A percentile compares a stretch with the other conserved stretches of the same genome.
These are phyloP conservation scores for Dendrobium nobile DNA, from an alignment of 106 monocot genomes.

Conservation along the genomic window DNA sequence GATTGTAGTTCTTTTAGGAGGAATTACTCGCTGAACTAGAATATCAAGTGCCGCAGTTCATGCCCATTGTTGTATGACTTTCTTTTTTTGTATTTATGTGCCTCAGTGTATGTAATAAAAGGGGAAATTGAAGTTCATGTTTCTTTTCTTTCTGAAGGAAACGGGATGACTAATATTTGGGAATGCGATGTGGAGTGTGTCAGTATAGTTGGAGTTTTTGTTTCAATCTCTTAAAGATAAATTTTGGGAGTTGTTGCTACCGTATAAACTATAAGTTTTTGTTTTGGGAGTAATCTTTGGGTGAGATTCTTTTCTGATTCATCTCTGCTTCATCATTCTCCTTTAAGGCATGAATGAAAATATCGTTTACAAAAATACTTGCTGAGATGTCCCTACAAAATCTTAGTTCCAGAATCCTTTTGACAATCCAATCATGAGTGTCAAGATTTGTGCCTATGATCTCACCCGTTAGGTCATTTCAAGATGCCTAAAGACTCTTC, in stretches of 20 bases:
- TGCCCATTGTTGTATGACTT: background rate
- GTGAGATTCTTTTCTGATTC: background rate
- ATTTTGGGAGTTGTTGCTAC: background rate
- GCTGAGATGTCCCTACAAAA: background rate
- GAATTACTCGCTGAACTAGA: conserved; percentile 2
- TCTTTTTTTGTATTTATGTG: background rate
- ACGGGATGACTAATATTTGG: background rate
- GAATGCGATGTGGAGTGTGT: background rate
- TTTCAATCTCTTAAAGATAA: too few species aligned
- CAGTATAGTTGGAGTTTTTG: background rate
- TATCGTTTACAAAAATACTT: background rate
- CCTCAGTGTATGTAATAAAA: background rate
- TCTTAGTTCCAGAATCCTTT: background rate
- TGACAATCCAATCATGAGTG: background rate
- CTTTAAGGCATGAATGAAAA: background rate
- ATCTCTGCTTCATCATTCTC: background rate
- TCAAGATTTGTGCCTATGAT: background rate
- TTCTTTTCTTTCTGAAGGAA: too few species aligned
- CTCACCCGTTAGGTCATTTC: too few species aligned
- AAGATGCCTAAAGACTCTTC: too few species aligned
- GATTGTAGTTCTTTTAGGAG: background rate
- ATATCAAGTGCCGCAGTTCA: background rate
- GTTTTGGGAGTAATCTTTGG: background rate
- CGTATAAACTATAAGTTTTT: background rate
- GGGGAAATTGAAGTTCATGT: background rate